Percentiles rank a stretch among this genome's conserved stretches.
Evolutionary conservation across 2,329 filamentous ascomycete genomes (phyloP).

Genomic region (Gyromitra esculenta): DNA sequence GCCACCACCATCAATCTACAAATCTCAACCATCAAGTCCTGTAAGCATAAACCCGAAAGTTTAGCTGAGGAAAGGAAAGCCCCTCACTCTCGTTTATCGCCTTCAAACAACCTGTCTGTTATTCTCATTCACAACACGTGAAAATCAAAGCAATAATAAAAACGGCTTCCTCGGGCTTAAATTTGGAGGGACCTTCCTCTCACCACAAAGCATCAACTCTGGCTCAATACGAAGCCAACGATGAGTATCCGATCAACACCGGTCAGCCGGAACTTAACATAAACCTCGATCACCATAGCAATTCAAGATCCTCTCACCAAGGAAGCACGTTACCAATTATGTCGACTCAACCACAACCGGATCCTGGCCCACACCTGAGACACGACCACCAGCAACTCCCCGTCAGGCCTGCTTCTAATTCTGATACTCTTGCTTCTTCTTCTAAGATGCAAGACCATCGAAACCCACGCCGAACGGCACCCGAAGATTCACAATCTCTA

Average conservation of each 20-base stretch:
- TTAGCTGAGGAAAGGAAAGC: conserved; percentile 47
- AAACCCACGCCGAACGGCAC: conserved; percentile 40
- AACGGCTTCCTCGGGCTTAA: conserved; percentile 51
- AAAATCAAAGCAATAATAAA: conserved; percentile 50
- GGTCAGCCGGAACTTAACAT: conserved; percentile 53
- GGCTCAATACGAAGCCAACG: conserved; percentile 52
- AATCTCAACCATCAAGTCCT: conserved; percentile 47
- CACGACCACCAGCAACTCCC: conserved; percentile 50
- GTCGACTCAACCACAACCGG: conserved; percentile 51
- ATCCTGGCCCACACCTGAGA: conserved; percentile 52
- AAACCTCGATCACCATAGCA: conserved; percentile 53
- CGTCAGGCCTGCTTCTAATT: conserved; percentile 47
- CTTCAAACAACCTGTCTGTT: conserved; percentile 37
- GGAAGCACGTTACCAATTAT: conserved; percentile 51
- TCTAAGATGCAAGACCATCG: conserved; percentile 49
- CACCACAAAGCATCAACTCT: conserved; percentile 51
- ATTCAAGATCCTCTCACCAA: conserved; percentile 53
- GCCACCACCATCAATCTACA: conserved; percentile 52
- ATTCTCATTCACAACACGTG: conserved; percentile 41
- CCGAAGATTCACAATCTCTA: conserved; percentile 48
- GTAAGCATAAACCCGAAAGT: conserved; percentile 50
- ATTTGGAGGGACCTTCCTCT: conserved; percentile 52
- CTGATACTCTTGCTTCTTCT: conserved; percentile 41
- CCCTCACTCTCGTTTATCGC: conserved; percentile 51
- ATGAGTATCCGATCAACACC: conserved; percentile 53